Conservation (phyloP, 306 rosid genomes). For the Inga laurina region DNA sequence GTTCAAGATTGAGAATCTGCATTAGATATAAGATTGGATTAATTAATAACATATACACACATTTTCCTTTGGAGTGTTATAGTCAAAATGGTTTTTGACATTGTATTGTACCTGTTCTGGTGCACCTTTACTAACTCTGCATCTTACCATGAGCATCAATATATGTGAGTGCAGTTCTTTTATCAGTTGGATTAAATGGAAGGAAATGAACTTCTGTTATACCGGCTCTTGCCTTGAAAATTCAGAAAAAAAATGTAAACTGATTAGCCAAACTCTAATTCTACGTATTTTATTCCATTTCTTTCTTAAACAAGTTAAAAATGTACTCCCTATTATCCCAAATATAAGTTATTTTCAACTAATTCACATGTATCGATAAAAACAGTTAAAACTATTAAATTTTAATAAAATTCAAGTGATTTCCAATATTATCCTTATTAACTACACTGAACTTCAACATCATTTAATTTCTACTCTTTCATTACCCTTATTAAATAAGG, state of each 20-base stretch:
- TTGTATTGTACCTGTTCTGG: constrained; percentile 64
- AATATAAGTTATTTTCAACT: too few relatives aligned
- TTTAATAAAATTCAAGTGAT: background rate
- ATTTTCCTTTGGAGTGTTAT: background rate
- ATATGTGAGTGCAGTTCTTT: constrained; percentile 80
- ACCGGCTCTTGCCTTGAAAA: constrained; percentile 60
- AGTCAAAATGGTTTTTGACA: background rate
- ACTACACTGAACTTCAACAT: background rate
- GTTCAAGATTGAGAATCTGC: constrained; percentile 68
- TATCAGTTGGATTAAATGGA: constrained; percentile 78
- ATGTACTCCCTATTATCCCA: too few relatives aligned
- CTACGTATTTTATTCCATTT: background rate
- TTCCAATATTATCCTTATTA: background rate
- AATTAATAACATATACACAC: background rate
- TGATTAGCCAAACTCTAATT: constrained; percentile 1
- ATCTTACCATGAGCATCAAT: constrained; percentile 55
- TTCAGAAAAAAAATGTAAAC: background rate
- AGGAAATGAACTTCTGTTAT: constrained; percentile 78
- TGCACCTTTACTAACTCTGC: constrained; percentile 87
- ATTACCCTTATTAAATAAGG: background rate
- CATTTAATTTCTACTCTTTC: background rate
- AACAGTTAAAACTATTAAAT: too few relatives aligned
- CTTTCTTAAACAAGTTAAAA: background rate
- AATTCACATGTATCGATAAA: background rate
- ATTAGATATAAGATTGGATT: background rate